Conservation (phyloP, 441 rosid species). For the Bruguiera hainesii region DNA sequence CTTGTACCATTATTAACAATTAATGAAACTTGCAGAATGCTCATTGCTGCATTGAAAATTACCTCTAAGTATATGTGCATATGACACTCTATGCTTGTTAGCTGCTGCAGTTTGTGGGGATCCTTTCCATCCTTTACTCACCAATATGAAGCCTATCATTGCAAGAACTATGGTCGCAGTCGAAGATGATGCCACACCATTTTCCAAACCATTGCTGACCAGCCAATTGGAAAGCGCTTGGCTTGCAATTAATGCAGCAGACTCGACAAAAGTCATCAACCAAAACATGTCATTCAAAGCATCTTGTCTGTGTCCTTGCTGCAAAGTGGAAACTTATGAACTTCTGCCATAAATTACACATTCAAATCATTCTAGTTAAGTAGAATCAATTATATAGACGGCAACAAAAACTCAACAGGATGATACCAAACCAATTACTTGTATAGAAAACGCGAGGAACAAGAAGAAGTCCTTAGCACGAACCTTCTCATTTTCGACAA, state of each 20-base stretch:
- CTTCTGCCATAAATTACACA: neutral
- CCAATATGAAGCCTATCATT: slow-evolving; percentile 41
- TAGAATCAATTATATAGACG: neutral
- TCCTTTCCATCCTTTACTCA: slow-evolving; percentile 52
- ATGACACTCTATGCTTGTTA: slow-evolving; percentile 47
- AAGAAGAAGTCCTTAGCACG: slow-evolving; percentile 5
- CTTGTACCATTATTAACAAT: neutral
- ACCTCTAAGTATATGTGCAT: slow-evolving; percentile 62
- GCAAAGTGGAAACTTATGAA: slow-evolving; percentile 26
- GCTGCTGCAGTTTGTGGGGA: slow-evolving; percentile 32
- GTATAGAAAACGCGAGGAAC: neutral
- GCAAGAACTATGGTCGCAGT: slow-evolving; percentile 46
- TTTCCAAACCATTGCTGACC: slow-evolving; percentile 37
- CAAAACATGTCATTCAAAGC: slow-evolving; percentile 71
- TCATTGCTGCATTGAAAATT: neutral
- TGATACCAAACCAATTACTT: neutral
- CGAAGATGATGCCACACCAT: slow-evolving; percentile 48
- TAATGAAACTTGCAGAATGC: neutral
- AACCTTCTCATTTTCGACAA: slow-evolving; percentile 84
- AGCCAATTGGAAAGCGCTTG: slow-evolving; percentile 79
- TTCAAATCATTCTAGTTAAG: neutral
- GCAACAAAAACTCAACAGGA: neutral
- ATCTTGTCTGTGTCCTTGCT: slow-evolving; percentile 83
- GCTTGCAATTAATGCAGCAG: slow-evolving; percentile 67
- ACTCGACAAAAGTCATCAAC: slow-evolving; percentile 87